Percentiles rank a stretch among this genome's conserved stretches.
Evolutionary conservation across 805 yeast species (phyloP).

Genomic region (Ogataea corticis): DNA sequence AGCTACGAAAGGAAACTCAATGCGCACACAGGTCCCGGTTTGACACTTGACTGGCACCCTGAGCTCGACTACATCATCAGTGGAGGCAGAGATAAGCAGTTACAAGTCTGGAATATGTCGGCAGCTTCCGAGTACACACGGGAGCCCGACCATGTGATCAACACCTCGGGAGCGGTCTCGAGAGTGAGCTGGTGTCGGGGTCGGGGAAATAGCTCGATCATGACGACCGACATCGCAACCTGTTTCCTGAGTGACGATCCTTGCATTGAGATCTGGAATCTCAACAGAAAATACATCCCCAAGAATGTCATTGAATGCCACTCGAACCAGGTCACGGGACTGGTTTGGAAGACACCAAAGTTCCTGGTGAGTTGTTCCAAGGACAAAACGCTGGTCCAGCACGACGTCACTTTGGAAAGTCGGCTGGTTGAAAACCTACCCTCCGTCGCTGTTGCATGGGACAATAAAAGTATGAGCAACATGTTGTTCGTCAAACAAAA

Average conservation of each 20-base stretch:
- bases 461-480: constrained; percentile 43
- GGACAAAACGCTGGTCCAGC: constrained; percentile 49
- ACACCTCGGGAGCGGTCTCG: constrained; percentile 76
- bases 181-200: constrained; percentile 68
- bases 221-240: constrained; percentile 68
- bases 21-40: constrained; percentile 91
- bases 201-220: constrained; percentile 40
- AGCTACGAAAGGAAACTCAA: constrained; percentile 69
- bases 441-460: constrained; percentile 59
- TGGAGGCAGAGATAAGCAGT: constrained; percentile 88
- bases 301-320: constrained; percentile 52
- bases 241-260: constrained; percentile 75
- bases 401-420: constrained; percentile 46
- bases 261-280: constrained; percentile 65
- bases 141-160: constrained; percentile 68
- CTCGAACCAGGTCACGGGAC: constrained; percentile 52
- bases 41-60: constrained; percentile 88
- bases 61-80: constrained; percentile 77
- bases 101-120: constrained; percentile 72
- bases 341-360: constrained; percentile 51
- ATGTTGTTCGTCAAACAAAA: constrained; percentile 55
- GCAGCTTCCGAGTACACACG: constrained; percentile 37
- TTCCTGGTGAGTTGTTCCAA: constrained; percentile 50
- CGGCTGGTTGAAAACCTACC: constrained; percentile 52
- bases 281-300: constrained; percentile 74